Evolutionary conservation across 306 rosid genomes (phyloP), one percentile per base, ranked within the genome.

Genomic region (Cucurbita argyrosperma): DNA sequence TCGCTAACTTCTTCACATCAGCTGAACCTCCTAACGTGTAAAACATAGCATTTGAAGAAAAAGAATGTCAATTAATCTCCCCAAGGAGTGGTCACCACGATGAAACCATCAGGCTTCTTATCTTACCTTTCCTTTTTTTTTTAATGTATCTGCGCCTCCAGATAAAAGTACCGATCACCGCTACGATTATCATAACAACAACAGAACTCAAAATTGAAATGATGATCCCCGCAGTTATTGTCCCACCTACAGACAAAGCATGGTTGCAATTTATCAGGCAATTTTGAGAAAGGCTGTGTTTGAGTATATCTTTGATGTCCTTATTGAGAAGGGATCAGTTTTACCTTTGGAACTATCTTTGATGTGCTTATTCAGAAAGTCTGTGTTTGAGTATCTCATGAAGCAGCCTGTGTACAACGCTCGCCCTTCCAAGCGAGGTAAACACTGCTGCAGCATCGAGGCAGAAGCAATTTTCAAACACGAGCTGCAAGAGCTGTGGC

Each of bases 391-490:
- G 82, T 89, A 94, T 85, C 95, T 91, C 92, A 94, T 82, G 86
- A 90, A 90, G 90, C 97, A 94, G 8, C 99, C 97, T 0, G 96
- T 86, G 77, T 89, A 61, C 49, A 91, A 53, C 0, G 91, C 99
- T 15, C 97, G 79, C 15, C 92, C 99, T 79, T 94, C 96, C 0
- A 92, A 82, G 82, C 77, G 78, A 14, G 98, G 98, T 80, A 94
- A 87, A 79, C 98, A 94, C 56, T 79, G 76, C 56, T 79, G 76
- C 74, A 84, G 65, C 16, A 90, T 70, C 5, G 95, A 81, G 35
- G 84, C 67, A 18, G 90, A 83, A 18, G 97, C 98, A 64, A 85
- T 82, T 77, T 90, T 82, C 78, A 94, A 87, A 79, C 98, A 94
- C 7, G 84, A 76, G 57, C 69, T 84, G 76, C 98, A 94, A 72